Percentiles rank a stretch among this genome's conserved stretches.
These are phyloP conservation scores for Dipteronia sinensis DNA, from an alignment of 345 rosid genomes.

Conservation along the genomic window DNA sequence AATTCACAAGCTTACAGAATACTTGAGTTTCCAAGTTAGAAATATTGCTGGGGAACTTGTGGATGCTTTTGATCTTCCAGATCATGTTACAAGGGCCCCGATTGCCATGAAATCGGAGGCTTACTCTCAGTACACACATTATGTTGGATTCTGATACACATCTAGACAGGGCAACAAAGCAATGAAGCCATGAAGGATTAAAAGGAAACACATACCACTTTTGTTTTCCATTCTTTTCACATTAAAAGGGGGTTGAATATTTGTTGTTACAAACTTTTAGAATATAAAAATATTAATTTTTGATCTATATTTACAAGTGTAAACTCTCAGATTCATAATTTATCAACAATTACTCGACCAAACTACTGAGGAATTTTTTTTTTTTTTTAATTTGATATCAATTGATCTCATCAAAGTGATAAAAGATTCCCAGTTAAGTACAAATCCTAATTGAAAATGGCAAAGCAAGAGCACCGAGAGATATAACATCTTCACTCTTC, in stretches of 20 bases:
- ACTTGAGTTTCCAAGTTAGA: constrained; percentile 86
- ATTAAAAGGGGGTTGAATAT: too few relatives aligned
- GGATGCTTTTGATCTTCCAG: constrained; percentile 83
- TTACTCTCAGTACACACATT: constrained; percentile 83
- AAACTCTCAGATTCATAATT: neutral
- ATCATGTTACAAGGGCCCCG: constrained; percentile 84
- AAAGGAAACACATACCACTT: neutral
- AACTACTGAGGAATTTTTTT: too few relatives aligned
- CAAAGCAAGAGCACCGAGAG: neutral
- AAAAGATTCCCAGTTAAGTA: neutral
- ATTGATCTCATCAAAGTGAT: neutral
- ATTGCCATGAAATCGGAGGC: constrained; percentile 95
- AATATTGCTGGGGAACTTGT: constrained; percentile 79
- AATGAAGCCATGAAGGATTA: neutral
- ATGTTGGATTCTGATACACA: constrained; percentile 62
- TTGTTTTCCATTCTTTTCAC: too few relatives aligned
- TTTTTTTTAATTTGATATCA: too few relatives aligned
- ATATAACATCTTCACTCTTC: neutral
- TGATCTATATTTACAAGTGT: neutral
- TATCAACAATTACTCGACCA: neutral
- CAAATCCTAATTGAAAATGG: neutral
- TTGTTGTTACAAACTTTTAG: too few relatives aligned
- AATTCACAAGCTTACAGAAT: constrained; percentile 84
- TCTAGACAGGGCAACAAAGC: neutral
- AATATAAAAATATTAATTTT: neutral